Evolutionary conservation across 257 asterid species (phyloP), one percentile per base, ranked within the genome.

Genomic region (Capsicum baccatum): DNA sequence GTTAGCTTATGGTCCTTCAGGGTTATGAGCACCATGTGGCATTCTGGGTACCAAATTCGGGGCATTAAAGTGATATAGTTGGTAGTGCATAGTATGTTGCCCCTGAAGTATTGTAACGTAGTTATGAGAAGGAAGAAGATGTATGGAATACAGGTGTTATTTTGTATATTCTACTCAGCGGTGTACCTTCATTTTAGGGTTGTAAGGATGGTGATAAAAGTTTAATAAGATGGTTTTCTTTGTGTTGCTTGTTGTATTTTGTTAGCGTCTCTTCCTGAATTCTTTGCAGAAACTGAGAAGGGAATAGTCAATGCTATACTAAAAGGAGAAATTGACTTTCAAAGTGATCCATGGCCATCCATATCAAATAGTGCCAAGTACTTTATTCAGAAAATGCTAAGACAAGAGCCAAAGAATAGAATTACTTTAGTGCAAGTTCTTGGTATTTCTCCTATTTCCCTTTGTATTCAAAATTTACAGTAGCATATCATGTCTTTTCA

Each of bases 291-390:
- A 91, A 95, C 94, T 84, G 98, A 95, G 71, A 95, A 94, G 90
- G 98, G 98, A 74, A 95, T 95, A 86, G 94, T 95, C 80, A 97
- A 93, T 88, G 96, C 98, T 79, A 90, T 95, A 88, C 88, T 92
- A 87, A 84, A 92, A 88, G 98, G 94, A 88, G 95, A 92, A 80
- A 89, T 95, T 79, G 97, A 95, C 85, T 95, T 26, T 26, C 33
- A 26, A 26, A 26, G 33, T 26, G 33, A 26, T 26, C 33, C 33
- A 26, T 1, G 33, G 98, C 98, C 98, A 11, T 87, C 92, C 39
- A 94, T 94, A 86, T 92, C 98, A 54, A 71, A 67, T 68, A 90
- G 93, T 81, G 98, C 97, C 79, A 95, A 94, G 90, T 98, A 95
- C 86, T 93, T 95, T 48, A 96, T 95, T 62, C 92, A 84, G 17